Evolutionary conservation across 2,329 filamentous ascomycete genomes (phyloP).

Genomic region (Colletotrichum orbiculare): DNA sequence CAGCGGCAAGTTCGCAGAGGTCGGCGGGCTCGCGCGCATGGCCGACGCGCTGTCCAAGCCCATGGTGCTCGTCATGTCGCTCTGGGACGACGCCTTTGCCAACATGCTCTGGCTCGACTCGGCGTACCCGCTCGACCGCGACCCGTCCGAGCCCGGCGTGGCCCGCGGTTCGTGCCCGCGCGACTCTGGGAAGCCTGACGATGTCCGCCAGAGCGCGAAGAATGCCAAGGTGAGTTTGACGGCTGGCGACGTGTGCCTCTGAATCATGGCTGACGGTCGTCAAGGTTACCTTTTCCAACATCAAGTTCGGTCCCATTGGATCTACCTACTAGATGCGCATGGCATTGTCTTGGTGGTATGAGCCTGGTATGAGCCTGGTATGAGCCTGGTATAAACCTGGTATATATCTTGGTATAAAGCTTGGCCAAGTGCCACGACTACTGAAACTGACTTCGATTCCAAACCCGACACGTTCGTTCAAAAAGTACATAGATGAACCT

Average conservation of each 20-base stretch:
- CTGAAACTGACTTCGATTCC: background rate
- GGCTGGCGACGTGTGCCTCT: background rate
- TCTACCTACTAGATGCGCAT: slow-evolving; percentile 54
- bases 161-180: slow-evolving; percentile 65
- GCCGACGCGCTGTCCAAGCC: slow-evolving; percentile 62
- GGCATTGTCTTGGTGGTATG: no score
- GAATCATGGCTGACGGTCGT: background rate
- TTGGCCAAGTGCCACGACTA: no score
- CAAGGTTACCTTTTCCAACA: slow-evolving; percentile 57
- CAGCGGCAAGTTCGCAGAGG: slow-evolving; percentile 59
- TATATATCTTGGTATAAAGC: no score
- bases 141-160: slow-evolving; percentile 56
- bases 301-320: slow-evolving; percentile 66
- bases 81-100: slow-evolving; percentile 64
- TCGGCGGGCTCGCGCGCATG: slow-evolving; percentile 66
- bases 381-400: no score
- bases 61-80: slow-evolving; percentile 71
- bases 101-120: slow-evolving; percentile 74
- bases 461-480: background rate
- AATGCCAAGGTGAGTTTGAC: slow-evolving; percentile 64
- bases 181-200: slow-evolving; percentile 60
- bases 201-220: slow-evolving; percentile 58
- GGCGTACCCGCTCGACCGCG: slow-evolving; percentile 62
- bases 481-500: background rate
- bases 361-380: no score